Evolutionary conservation across 2,329 filamentous ascomycete genomes (phyloP).

Genomic region (Nemania sp.): DNA sequence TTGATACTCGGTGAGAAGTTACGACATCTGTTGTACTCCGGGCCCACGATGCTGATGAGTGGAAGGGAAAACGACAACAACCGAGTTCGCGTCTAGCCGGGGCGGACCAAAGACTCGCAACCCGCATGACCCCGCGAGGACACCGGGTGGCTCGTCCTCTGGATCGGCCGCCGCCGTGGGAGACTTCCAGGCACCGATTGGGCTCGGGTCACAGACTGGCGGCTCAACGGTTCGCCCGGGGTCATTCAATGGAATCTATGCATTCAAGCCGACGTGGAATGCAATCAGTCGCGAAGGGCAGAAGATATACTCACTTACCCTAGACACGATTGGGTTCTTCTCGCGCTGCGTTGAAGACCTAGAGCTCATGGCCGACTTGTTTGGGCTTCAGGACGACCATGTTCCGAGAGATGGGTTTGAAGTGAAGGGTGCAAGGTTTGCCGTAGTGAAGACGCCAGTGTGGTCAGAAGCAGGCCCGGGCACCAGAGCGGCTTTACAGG

Average conservation of each 20-base stretch:
- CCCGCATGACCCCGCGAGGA: constrained; percentile 67
- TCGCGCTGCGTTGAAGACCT: constrained; percentile 63
- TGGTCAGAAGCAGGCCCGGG: constrained; percentile 54
- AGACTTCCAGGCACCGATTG: constrained; percentile 65
- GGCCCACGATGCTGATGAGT: neutral
- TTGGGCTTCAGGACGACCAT: constrained; percentile 58
- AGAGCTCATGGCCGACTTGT: constrained; percentile 57
- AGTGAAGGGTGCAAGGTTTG: constrained; percentile 57
- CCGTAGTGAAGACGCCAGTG: constrained; percentile 56
- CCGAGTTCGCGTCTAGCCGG: constrained; percentile 65
- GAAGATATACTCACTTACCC: constrained; percentile 60
- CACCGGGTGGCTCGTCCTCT: constrained; percentile 69
- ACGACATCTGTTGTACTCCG: neutral
- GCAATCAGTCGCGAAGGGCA: constrained; percentile 65
- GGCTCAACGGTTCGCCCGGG: constrained; percentile 67
- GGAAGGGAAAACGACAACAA: constrained; percentile 61
- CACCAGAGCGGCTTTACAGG: constrained; percentile 48
- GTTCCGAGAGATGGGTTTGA: constrained; percentile 35
- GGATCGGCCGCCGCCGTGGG: constrained; percentile 69
- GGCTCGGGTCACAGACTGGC: constrained; percentile 68
- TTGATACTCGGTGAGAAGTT: constrained; percentile 52
- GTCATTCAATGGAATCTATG: constrained; percentile 68
- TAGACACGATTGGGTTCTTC: constrained; percentile 67
- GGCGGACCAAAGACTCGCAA: constrained; percentile 61
- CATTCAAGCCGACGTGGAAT: constrained; percentile 69